Percentiles rank a stretch among this genome's conserved stretches.
Evolutionary conservation across 2,329 filamentous ascomycete species (phyloP).

Genomic region (Pseudogymnoascus destructans): DNA sequence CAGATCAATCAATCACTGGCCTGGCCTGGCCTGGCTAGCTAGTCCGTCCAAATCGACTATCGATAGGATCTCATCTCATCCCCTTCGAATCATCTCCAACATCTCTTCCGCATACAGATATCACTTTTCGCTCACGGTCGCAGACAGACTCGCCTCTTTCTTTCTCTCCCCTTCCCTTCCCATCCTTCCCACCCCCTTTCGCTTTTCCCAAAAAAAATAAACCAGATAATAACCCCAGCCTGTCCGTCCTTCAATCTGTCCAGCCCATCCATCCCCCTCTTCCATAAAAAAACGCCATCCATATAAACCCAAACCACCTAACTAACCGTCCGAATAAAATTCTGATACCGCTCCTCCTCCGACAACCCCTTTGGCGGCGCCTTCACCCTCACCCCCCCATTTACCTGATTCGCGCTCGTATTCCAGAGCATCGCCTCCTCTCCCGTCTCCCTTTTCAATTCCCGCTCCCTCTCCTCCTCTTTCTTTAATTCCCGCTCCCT

Average conservation of each 20-base stretch:
- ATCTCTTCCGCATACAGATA: not conserved
- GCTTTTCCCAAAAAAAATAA: not conserved
- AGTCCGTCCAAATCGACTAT: not conserved
- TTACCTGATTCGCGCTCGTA: slow-evolving; percentile 19
- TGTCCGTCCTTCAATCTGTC: not conserved
- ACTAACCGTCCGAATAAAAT: slow-evolving; percentile 27
- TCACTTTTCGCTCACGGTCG: not conserved
- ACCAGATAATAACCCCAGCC: not conserved
- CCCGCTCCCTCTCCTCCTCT: slow-evolving; percentile 15
- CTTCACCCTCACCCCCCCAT: slow-evolving; percentile 7
- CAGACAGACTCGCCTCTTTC: not conserved
- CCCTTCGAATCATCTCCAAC: not conserved
- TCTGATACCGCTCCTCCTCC: slow-evolving; percentile 36
- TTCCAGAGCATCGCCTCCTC: slow-evolving; percentile 27
- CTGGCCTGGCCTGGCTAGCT: not conserved
- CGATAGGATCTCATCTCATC: not conserved
- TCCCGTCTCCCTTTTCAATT: slow-evolving; percentile 16
- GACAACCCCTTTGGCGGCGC: slow-evolving; percentile 21
- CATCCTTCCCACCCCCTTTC: not conserved
- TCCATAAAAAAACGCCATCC: not conserved
- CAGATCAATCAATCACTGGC: not conserved
- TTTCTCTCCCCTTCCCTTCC: not conserved
- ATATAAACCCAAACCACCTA: not conserved
- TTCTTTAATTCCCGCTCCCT: slow-evolving; percentile 19
- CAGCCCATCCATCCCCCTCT: not conserved